Percentiles rank a stretch among this genome's conserved stretches.
These are phyloP conservation scores for Cardiosporidium cionae DNA, from an alignment of 169 alveolate species.

Conservation along the genomic window DNA sequence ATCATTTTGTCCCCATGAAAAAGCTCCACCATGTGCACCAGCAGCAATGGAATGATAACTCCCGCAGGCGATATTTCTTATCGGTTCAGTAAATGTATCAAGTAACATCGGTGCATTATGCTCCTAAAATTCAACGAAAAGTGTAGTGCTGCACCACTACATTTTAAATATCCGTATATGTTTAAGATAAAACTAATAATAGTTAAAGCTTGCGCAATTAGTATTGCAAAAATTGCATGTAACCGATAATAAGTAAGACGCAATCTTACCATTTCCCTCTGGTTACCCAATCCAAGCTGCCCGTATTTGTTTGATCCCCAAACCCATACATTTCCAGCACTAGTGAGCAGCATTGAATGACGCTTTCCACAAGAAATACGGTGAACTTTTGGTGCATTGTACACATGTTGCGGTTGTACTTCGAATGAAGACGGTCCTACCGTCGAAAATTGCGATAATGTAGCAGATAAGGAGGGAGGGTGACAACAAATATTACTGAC, in stretches of 20 bases:
- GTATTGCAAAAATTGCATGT: too few relatives aligned
- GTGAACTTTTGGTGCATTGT: background rate
- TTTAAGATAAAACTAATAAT: too few relatives aligned
- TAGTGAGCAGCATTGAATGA: slow-evolving; percentile 21
- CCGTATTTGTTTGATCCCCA: slow-evolving; percentile 56
- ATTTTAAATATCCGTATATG: too few relatives aligned
- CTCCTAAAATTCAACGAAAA: too few relatives aligned
- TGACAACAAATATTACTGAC: too few relatives aligned
- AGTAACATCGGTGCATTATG: slow-evolving; percentile 18
- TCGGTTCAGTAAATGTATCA: slow-evolving; percentile 12
- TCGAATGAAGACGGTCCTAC: too few relatives aligned
- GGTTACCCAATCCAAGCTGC: slow-evolving; percentile 48
- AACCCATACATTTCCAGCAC: slow-evolving; percentile 32
- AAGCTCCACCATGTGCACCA: slow-evolving; percentile 50
- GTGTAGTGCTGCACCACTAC: too few relatives aligned
- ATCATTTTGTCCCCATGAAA: slow-evolving; percentile 63
- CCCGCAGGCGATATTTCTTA: slow-evolving; percentile 56
- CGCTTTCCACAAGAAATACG: slow-evolving; percentile 23
- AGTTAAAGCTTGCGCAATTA: too few relatives aligned
- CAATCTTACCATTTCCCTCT: slow-evolving; percentile 22
- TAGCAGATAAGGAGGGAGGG: too few relatives aligned
- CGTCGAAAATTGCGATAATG: too few relatives aligned
- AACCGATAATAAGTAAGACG: too few relatives aligned
- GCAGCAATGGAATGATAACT: slow-evolving; percentile 59
- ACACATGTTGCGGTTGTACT: background rate